A percentile compares a stretch with the other conserved stretches of the same genome.
phyloP scores from a whole-genome alignment of 2,329 filamentous ascomycete species.

The Simplicillium aogashimaense region DNA sequence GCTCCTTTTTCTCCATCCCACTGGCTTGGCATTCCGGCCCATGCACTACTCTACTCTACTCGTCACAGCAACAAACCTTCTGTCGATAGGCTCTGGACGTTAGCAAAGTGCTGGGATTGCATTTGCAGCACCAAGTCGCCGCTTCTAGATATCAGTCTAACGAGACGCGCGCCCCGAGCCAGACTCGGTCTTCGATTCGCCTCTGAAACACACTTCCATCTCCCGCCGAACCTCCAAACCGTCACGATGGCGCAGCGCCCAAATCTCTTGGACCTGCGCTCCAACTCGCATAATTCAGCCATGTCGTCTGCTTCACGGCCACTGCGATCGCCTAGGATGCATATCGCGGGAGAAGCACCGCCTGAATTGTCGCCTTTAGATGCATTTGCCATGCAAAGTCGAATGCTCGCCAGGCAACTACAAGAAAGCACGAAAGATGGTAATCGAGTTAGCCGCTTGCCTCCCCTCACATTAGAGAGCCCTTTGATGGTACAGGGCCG shows the following conservation, averaged over 20 bases:
- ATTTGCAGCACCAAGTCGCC: no score
- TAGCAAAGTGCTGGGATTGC: no score
- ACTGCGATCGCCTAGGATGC: conserved; percentile 63
- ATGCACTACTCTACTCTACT: no score
- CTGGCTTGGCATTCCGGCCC: no score
- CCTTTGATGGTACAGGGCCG: conserved; percentile 66
- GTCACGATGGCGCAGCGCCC: conserved; percentile 48
- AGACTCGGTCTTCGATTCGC: no score
- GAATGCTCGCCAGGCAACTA: conserved; percentile 76
- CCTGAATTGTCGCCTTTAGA: conserved; percentile 90
- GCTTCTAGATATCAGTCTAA: no score
- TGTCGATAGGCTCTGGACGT: no score
- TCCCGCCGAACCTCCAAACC: no score
- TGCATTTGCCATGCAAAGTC: conserved; percentile 87
- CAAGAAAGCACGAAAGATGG: conserved; percentile 68
- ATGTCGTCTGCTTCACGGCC: conserved; percentile 36
- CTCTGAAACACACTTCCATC: conserved; percentile 9
- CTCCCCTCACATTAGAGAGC: conserved; percentile 72
- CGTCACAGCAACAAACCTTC: no score
- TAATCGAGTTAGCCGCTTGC: conserved; percentile 73
- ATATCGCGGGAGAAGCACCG: conserved; percentile 71
- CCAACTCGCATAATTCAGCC: conserved; percentile 42
- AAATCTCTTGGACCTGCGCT: conserved; percentile 48
- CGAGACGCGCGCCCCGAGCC: no score
- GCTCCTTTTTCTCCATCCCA: no score